Conservation (phyloP, 768 basidiomycete genomes). For the Cyclocybe cylindracea region DNA sequence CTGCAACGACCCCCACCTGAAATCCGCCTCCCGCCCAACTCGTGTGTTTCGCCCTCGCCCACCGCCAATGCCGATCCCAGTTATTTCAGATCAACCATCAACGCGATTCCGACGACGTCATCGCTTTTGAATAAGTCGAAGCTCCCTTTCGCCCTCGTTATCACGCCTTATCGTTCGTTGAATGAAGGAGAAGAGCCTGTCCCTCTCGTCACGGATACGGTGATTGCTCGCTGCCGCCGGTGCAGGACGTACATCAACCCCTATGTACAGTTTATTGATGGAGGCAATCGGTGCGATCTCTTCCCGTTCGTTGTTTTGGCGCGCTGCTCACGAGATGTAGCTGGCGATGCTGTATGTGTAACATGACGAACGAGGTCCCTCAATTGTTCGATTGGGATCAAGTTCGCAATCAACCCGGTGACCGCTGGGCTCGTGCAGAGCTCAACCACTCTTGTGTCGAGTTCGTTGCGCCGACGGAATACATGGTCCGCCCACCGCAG, state of each 20-base stretch:
- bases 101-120: conserved; percentile 90
- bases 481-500: conserved; percentile 99
- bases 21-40: conserved; percentile 84
- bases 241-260: conserved; percentile 98
- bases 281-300: conserved; percentile 75
- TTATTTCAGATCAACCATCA: conserved; percentile 90
- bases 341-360: conserved; percentile 99
- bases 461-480: conserved; percentile 97
- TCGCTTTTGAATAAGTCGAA: conserved; percentile 88
- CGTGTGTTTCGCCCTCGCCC: conserved; percentile 76
- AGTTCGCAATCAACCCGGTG: conserved; percentile 88
- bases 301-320: neutral
- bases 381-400: conserved; percentile 99
- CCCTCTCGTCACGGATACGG: conserved; percentile 89
- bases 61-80: conserved; percentile 85
- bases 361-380: conserved; percentile 96
- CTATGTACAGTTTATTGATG: conserved; percentile 96
- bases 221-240: conserved; percentile 93
- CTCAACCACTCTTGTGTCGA: conserved; percentile 94
- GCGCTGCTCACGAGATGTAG: conserved; percentile 30
- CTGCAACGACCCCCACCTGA: conserved; percentile 83
- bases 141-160: conserved; percentile 83
- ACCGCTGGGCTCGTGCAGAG: conserved; percentile 92
- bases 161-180: conserved; percentile 88
- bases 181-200: conserved; percentile 84